A percentile compares a stretch with the other conserved stretches of the same genome.
These are phyloP conservation scores for Epichloe baconii DNA, from an alignment of 2,329 filamentous ascomycete species.

Conservation along the genomic window DNA sequence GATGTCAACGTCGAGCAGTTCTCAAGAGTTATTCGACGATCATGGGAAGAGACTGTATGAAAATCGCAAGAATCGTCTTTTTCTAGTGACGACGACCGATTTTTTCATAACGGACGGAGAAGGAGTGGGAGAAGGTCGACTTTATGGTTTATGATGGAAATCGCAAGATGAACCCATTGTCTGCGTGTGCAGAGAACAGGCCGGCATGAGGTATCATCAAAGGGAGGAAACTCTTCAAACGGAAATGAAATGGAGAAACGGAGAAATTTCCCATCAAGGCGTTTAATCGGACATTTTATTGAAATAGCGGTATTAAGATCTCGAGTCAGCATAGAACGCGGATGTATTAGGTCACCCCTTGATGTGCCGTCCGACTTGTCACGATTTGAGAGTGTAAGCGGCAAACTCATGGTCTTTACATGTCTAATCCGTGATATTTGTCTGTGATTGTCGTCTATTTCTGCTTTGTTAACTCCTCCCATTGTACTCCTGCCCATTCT, in stretches of 20 bases:
- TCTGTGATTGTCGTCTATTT: slow-evolving; percentile 13
- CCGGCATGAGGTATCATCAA: not conserved
- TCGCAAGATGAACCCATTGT: not conserved
- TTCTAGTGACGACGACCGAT: not conserved
- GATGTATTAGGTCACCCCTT: slow-evolving; percentile 1
- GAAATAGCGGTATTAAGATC: slow-evolving; percentile 21
- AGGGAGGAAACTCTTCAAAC: slow-evolving; percentile 18
- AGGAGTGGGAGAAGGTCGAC: not conserved
- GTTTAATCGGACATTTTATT: slow-evolving; percentile 25
- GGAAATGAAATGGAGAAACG: slow-evolving; percentile 8
- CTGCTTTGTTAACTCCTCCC: slow-evolving; percentile 59
- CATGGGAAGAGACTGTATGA: slow-evolving; percentile 58
- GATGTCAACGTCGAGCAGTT: slow-evolving; percentile 88
- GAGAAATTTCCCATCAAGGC: slow-evolving; percentile 16
- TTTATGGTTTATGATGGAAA: not conserved
- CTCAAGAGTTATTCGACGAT: slow-evolving; percentile 63
- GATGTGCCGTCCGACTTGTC: slow-evolving; percentile 6
- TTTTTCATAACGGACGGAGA: not conserved
- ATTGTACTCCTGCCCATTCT: slow-evolving; percentile 97
- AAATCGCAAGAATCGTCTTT: not conserved
- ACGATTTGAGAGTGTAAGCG: slow-evolving; percentile 1
- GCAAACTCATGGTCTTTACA: slow-evolving; percentile 1
- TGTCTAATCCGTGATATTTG: slow-evolving; percentile 6
- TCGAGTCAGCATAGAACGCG: slow-evolving; percentile 17
- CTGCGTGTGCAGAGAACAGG: not conserved